A percentile compares a stretch with the other conserved stretches of the same genome.
Evolutionary conservation across 179 eudicot genomes (phyloP).

Genomic region (Gypsophila paniculata): DNA sequence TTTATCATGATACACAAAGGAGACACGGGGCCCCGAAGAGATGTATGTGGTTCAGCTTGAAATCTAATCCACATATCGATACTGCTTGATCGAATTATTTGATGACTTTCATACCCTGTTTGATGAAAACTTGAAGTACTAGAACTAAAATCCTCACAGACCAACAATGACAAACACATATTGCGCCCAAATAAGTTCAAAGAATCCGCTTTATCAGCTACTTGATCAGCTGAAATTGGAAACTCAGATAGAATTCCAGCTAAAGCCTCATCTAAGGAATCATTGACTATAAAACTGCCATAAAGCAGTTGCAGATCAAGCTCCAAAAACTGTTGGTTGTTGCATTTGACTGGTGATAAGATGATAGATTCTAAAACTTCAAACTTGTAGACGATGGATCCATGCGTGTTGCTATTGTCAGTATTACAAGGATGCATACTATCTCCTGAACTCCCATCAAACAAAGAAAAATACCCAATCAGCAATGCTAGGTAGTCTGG

Average conservation of each 20-base stretch:
- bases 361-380: slow-evolving; percentile 65
- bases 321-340: slow-evolving; percentile 47
- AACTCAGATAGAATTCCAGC: slow-evolving; percentile 51
- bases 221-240: slow-evolving; percentile 36
- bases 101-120: slow-evolving; percentile 26
- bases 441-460: slow-evolving; percentile 54
- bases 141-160: slow-evolving; percentile 31
- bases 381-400: slow-evolving; percentile 44
- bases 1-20: slow-evolving; percentile 53
- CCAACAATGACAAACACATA: slow-evolving; percentile 47
- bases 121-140: slow-evolving; percentile 27
- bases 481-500: slow-evolving; percentile 72
- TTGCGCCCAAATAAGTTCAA: slow-evolving; percentile 66
- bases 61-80: slow-evolving; percentile 78
- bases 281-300: slow-evolving; percentile 47
- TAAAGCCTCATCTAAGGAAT: slow-evolving; percentile 34
- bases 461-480: slow-evolving; percentile 76
- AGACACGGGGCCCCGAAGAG: slow-evolving; percentile 25
- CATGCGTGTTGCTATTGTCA: slow-evolving; percentile 20
- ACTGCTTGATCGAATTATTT: slow-evolving; percentile 48
- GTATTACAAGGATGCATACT: slow-evolving; percentile 24
- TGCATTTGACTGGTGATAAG: slow-evolving; percentile 48
- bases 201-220: slow-evolving; percentile 44
- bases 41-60: slow-evolving; percentile 38
- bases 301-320: slow-evolving; percentile 52